phyloP scores from a whole-genome alignment of 2,329 filamentous ascomycete species.

The Aspergillus fischeri region DNA sequence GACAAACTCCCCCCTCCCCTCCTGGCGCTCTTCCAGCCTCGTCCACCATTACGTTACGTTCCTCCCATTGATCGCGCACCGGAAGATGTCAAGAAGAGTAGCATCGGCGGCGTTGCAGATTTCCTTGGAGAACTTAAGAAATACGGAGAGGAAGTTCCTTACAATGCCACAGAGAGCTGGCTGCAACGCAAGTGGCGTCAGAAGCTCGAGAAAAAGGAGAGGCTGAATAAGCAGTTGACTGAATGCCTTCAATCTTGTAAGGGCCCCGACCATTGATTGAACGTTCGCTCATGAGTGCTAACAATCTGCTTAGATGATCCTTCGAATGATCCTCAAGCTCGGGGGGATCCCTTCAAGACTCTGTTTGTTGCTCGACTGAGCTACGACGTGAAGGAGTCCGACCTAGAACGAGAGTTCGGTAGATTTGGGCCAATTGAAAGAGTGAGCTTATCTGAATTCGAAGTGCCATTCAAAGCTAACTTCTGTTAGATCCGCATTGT shows the following conservation, averaged over 20 bases:
- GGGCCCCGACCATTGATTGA: conserved; percentile 7
- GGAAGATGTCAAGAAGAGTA: conserved; percentile 72
- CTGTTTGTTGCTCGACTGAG: conserved; percentile 86
- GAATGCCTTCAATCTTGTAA: conserved; percentile 65
- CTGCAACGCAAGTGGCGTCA: conserved; percentile 80
- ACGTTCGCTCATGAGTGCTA: conserved; percentile 1
- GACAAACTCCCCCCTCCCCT: conserved; percentile 93
- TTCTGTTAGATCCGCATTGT: conserved; percentile 74
- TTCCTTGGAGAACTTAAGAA: conserved; percentile 70
- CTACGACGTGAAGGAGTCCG: conserved; percentile 83
- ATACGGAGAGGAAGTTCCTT: conserved; percentile 73
- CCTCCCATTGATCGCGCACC: conserved; percentile 77
- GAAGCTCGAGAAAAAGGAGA: conserved; percentile 72
- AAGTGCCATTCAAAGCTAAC: conserved; percentile 13
- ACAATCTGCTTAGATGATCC: conserved; percentile 63
- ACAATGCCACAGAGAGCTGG: conserved; percentile 86
- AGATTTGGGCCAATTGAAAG: conserved; percentile 92
- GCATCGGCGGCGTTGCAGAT: conserved; percentile 67
- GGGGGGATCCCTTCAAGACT: conserved; percentile 92
- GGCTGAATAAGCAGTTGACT: conserved; percentile 58
- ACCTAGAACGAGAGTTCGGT: conserved; percentile 89
- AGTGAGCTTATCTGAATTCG: conserved; percentile 48
- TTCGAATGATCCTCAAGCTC: conserved; percentile 76
- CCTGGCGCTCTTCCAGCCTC: conserved; percentile 89
- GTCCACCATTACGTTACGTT: conserved; percentile 85